A percentile compares a stretch with the other conserved stretches of the same genome.
Evolutionary conservation across 2,329 filamentous ascomycete species (phyloP).

Genomic region (Amesomyces nigricolor): DNA sequence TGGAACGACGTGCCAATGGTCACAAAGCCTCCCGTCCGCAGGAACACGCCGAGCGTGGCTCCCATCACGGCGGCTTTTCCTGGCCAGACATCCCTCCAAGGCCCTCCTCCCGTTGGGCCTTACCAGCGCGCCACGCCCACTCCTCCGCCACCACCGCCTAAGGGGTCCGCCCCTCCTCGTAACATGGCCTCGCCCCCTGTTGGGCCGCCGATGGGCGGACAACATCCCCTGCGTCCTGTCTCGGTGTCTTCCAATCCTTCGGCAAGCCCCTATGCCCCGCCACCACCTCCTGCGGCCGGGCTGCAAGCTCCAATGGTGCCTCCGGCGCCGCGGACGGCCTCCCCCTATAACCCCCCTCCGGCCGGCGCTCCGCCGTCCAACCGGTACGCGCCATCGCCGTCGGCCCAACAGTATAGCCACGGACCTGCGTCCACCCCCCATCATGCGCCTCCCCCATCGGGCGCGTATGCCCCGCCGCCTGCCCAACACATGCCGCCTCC

Average conservation of each 20-base stretch:
- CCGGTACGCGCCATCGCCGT: slow-evolving; percentile 67
- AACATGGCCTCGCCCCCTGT: slow-evolving; percentile 63
- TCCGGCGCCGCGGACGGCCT: slow-evolving; percentile 66
- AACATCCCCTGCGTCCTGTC: slow-evolving; percentile 43
- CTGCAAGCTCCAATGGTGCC: slow-evolving; percentile 37
- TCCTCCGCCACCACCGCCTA: slow-evolving; percentile 77
- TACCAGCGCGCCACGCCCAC: slow-evolving; percentile 60
- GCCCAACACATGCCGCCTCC: slow-evolving; percentile 56
- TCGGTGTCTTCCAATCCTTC: slow-evolving; percentile 55
- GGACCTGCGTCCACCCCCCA: slow-evolving; percentile 32
- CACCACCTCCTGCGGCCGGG: slow-evolving; percentile 31
- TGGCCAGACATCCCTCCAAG: slow-evolving; percentile 51
- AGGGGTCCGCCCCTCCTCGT: slow-evolving; percentile 64
- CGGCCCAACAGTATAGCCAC: slow-evolving; percentile 48
- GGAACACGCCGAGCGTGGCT: slow-evolving; percentile 65
- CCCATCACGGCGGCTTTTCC: slow-evolving; percentile 72
- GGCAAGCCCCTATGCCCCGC: slow-evolving; percentile 59
- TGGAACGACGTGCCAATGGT: slow-evolving; percentile 97
- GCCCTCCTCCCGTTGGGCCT: slow-evolving; percentile 53
- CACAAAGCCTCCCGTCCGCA: slow-evolving; percentile 66
- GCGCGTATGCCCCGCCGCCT: slow-evolving; percentile 44
- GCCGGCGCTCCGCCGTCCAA: slow-evolving; percentile 62
- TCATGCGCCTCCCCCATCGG: slow-evolving; percentile 39
- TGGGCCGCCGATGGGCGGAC: slow-evolving; percentile 47
- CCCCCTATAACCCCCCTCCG: slow-evolving; percentile 81